These are phyloP conservation scores for Nicotiana tabacum DNA, from an alignment of 257 asterid species.

Conservation along the genomic window DNA sequence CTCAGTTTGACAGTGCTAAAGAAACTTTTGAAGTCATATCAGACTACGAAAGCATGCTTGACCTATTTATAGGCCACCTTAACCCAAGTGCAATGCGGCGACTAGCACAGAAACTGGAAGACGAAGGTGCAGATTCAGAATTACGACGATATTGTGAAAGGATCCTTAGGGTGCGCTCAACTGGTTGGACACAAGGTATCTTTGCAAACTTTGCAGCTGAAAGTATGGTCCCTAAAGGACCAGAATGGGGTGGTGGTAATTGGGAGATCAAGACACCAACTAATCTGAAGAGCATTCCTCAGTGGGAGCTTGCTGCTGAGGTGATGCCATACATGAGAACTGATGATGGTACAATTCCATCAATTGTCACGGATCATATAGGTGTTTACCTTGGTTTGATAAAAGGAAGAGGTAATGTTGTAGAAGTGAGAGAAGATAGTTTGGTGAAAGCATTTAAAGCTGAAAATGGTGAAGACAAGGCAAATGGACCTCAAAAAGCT, in stretches of 20 bases:
- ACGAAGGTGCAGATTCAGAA: slow-evolving; percentile 83
- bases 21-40: slow-evolving; percentile 95
- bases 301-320: slow-evolving; percentile 99
- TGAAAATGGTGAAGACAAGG: slow-evolving; percentile 47
- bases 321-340: slow-evolving; percentile 99
- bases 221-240: slow-evolving; percentile 99
- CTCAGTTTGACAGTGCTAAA: slow-evolving; percentile 95
- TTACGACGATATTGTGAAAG: slow-evolving; percentile 93
- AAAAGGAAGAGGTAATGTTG: slow-evolving; percentile 93
- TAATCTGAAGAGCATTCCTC: slow-evolving; percentile 92
- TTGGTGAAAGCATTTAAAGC: slow-evolving; percentile 72
- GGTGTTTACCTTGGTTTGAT: slow-evolving; percentile 95
- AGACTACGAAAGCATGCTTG: slow-evolving; percentile 96
- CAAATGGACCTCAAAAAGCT: slow-evolving; percentile 47
- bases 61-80: slow-evolving; percentile 95
- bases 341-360: slow-evolving; percentile 94
- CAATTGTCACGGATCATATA: slow-evolving; percentile 89
- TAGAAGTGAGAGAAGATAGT: slow-evolving; percentile 93
- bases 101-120: slow-evolving; percentile 93
- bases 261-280: slow-evolving; percentile 96
- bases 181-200: slow-evolving; percentile 99
- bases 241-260: slow-evolving; percentile 99
- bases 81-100: slow-evolving; percentile 99
- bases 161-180: slow-evolving; percentile 90
- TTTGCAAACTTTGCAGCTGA: slow-evolving; percentile 99